Evolutionary conservation across 257 asterid species (phyloP), one percentile per base, ranked within the genome.

Genomic region (Nemophila menziesii): DNA sequence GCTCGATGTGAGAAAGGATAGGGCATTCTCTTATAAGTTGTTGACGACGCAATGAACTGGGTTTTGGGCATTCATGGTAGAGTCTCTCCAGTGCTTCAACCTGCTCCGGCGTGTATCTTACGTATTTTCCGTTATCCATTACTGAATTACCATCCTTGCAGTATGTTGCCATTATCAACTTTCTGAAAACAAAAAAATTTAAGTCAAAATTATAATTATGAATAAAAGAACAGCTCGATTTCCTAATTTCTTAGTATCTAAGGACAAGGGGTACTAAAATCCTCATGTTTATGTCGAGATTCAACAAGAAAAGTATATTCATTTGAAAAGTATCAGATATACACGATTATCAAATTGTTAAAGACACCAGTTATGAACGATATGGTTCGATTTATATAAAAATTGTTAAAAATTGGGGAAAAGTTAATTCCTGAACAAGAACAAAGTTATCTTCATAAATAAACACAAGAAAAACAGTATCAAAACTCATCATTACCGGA

Each of bases 51-150:
- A 72, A 63, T 3, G 93, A 77, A 62, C 80, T 80, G 15, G 95
- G 95, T 55, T 80, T 80, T 20, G 95, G 93, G 40, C 95, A 84
- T 29, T 84, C 93, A 40, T 72, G 86, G 44, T 80, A 84, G 2
- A 84, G 78, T 82, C 90, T 75, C 72, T 84, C 95, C 46, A 84
- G 82, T 21, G 93, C 93, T 41, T 84, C 95, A 54, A 84, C 80
- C 65, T 84, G 95, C 77, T 84, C 92, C 0, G 84, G 86, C 38
- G 95, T 80, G 63, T 80, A 84, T 15, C 93, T 72, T 45, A 80
- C 95, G 60, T 80, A 84, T 51, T 80, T 84, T 5, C 93, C 93
- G 42, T 77, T 77, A 50, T 79, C 94, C 80, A 79, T 49, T 22
- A 49, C 15, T 39, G 27, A 54, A 60, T 69, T 76, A 65, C 80